phyloP scores from a whole-genome alignment of 2,329 filamentous ascomycete species.

The Lachnellula hyalina region DNA sequence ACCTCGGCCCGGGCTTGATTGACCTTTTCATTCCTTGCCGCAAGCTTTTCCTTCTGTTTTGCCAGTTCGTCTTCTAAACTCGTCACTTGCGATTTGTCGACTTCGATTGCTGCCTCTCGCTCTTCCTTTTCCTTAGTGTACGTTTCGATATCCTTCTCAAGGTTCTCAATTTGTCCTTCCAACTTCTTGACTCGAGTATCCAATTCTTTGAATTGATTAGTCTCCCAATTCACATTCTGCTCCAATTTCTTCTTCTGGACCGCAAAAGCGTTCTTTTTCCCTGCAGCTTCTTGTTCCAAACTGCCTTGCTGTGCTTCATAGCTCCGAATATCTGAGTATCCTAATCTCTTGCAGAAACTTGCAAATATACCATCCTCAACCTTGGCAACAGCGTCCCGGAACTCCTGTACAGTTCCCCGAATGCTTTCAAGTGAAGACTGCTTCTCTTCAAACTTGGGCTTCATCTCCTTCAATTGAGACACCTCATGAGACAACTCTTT shows the following conservation, averaged over 20 bases:
- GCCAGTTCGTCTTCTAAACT: slow-evolving; percentile 68
- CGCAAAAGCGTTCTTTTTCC: slow-evolving; percentile 82
- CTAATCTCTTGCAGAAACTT: slow-evolving; percentile 78
- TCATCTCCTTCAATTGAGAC: slow-evolving; percentile 67
- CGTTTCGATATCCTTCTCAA: slow-evolving; percentile 63
- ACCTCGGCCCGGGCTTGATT: slow-evolving; percentile 74
- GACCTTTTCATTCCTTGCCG: slow-evolving; percentile 68
- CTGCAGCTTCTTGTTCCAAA: slow-evolving; percentile 80
- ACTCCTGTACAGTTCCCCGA: slow-evolving; percentile 48
- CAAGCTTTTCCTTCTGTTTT: slow-evolving; percentile 60
- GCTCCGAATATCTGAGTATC: slow-evolving; percentile 83
- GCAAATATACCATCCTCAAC: slow-evolving; percentile 87
- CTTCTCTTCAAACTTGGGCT: slow-evolving; percentile 74
- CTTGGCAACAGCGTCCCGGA: slow-evolving; percentile 62
- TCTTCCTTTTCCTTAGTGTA: slow-evolving; percentile 68
- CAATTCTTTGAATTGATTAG: slow-evolving; percentile 49
- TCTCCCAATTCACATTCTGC: slow-evolving; percentile 53
- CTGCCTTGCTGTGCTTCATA: slow-evolving; percentile 93
- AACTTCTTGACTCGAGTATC: slow-evolving; percentile 64
- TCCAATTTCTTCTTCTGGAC: slow-evolving; percentile 75
- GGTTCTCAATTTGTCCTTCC: slow-evolving; percentile 59
- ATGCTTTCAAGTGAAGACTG: slow-evolving; percentile 60
- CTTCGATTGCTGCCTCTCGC: slow-evolving; percentile 68
- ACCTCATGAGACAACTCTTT: slow-evolving; percentile 72
- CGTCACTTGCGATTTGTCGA: slow-evolving; percentile 71